phyloP scores from a whole-genome alignment of 1,284 basidiomycete species.

The Mycena sp. region DNA sequence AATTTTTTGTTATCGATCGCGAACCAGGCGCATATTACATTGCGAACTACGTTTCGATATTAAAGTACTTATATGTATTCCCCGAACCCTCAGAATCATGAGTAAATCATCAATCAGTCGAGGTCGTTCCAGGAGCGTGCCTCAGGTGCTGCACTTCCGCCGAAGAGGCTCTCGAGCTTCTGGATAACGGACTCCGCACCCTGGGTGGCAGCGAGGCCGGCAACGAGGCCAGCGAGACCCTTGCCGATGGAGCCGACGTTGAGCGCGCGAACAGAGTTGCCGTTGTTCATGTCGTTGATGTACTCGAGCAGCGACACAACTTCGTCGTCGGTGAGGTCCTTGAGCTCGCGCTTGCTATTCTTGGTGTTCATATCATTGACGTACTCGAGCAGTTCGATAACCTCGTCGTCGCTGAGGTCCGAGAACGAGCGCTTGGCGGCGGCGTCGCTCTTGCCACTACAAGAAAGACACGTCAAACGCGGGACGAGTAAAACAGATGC shows the following conservation, averaged over 20 bases:
- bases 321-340: too few relatives aligned
- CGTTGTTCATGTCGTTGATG: not conserved
- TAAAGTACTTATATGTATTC: too few relatives aligned
- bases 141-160: not conserved
- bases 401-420: slow-evolving; percentile 13
- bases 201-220: slow-evolving; percentile 16
- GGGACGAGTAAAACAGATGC: not conserved
- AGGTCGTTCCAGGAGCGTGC: slow-evolving; percentile 18
- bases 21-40: too few relatives aligned
- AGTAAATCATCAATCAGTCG: not conserved
- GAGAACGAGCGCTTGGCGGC: slow-evolving; percentile 7
- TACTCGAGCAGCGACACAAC: too few relatives aligned
- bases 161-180: slow-evolving; percentile 13
- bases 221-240: slow-evolving; percentile 14
- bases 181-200: slow-evolving; percentile 7
- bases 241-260: slow-evolving; percentile 13
- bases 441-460: not conserved
- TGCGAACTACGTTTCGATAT: too few relatives aligned
- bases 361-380: too few relatives aligned
- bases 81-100: not conserved
- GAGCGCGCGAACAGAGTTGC: not conserved
- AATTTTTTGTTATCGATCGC: too few relatives aligned
- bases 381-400: slow-evolving; percentile 17
- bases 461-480: not conserved
- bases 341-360: too few relatives aligned